Percentiles rank a stretch among this genome's conserved stretches.
These are phyloP conservation scores for Mollisiaceae sp. DNA, from an alignment of 2,329 filamentous ascomycete species.

Conservation along the genomic window DNA sequence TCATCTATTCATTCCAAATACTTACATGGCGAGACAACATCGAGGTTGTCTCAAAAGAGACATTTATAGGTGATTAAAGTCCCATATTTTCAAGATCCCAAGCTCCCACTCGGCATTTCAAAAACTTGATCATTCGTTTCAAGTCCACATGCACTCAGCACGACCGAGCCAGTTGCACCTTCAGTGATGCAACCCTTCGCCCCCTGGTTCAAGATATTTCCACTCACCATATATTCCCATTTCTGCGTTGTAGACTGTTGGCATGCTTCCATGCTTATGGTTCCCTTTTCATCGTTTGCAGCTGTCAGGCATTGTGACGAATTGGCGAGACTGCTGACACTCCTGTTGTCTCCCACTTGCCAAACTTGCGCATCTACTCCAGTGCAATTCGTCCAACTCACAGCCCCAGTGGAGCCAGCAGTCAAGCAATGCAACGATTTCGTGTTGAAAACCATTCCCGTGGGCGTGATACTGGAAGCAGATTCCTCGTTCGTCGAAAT, in stretches of 20 bases:
- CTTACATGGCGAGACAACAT: no score
- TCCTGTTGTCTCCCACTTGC: slow-evolving; percentile 44
- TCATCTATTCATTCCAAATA: no score
- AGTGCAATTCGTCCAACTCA: slow-evolving; percentile 46
- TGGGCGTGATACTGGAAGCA: slow-evolving; percentile 41
- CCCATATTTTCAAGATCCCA: background rate
- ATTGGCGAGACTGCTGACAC: slow-evolving; percentile 46
- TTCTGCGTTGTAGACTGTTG: slow-evolving; percentile 43
- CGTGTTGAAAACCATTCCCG: slow-evolving; percentile 56
- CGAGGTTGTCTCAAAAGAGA: no score
- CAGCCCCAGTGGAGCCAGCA: slow-evolving; percentile 13
- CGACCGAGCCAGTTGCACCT: slow-evolving; percentile 37
- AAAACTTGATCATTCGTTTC: slow-evolving; percentile 52
- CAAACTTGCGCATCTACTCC: slow-evolving; percentile 50
- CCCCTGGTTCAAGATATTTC: slow-evolving; percentile 48
- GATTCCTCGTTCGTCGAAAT: slow-evolving; percentile 43
- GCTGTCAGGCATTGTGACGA: slow-evolving; percentile 46
- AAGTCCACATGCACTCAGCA: slow-evolving; percentile 44
- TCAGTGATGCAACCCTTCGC: slow-evolving; percentile 48
- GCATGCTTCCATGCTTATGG: slow-evolving; percentile 42
- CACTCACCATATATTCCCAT: slow-evolving; percentile 52
- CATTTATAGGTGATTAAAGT: no score
- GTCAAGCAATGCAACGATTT: slow-evolving; percentile 51
- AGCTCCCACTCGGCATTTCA: slow-evolving; percentile 50
- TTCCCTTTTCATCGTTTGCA: slow-evolving; percentile 37